Evolutionary conservation across 163 green algal genomes (phyloP).

Genomic region (Prototheca cutis): DNA sequence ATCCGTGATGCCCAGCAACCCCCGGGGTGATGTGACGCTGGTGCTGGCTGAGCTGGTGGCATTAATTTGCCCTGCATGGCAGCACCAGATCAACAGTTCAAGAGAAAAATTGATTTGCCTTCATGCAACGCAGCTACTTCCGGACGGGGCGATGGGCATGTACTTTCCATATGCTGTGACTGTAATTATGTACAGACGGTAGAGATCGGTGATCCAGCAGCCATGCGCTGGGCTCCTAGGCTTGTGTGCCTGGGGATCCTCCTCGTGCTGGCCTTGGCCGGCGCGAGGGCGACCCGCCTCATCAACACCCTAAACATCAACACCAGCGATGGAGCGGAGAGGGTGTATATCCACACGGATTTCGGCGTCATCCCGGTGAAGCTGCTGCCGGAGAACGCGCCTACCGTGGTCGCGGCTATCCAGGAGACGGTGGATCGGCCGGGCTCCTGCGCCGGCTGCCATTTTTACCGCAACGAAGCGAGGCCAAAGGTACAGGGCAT

Average conservation of each 20-base stretch:
- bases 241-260: not conserved
- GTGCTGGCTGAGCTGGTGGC: no score
- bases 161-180: no score
- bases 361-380: slow-evolving; percentile 9
- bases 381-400: slow-evolving; percentile 13
- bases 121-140: no score
- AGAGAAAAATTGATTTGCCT: no score
- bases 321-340: not conserved
- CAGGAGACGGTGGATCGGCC: not conserved
- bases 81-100: no score
- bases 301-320: not conserved
- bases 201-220: no score
- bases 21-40: no score
- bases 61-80: no score
- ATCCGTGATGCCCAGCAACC: no score
- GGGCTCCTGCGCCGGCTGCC: slow-evolving; percentile 12
- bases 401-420: not conserved
- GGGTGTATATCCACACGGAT: slow-evolving; percentile 7
- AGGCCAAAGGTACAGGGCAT: slow-evolving; percentile 2
- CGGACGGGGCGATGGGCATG: no score
- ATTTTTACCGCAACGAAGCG: slow-evolving; percentile 23
- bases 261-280: not conserved
- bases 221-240: not conserved
- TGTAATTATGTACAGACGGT: no score
- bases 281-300: not conserved